Base-by-base conservation (phyloP, 805 yeast genomes). In the Candida insectalens region DNA sequence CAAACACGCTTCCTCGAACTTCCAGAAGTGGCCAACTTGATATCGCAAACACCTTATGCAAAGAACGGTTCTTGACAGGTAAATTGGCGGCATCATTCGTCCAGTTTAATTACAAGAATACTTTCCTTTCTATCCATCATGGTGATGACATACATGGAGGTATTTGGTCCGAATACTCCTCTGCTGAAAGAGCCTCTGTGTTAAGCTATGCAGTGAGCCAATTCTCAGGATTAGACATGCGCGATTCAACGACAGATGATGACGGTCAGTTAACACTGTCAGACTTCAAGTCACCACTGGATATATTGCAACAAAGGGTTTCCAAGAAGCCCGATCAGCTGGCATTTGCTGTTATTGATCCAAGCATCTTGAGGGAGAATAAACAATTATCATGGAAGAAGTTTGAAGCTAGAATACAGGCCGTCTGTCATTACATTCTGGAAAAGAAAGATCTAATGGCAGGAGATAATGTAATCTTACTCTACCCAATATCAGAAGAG, bases 401-500 rank as follows among this genome's bases (percentile, higher is more conserved):
- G 48, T 76, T 92, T 40, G 96, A 85, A 37, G 68, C 65, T 27
- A 68, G 82, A 37, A 71, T 89, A 2, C 80, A 82, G 14, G 79
- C 94, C 1, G 80, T 83, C 19, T 74, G 88, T 33, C 63, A 71
- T 5, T 76, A 81, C 49, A 67, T 92, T 34, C 62, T 78, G 23
- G 81, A 71, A 29, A 88, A 83, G 55, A 69, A 74, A 1, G 62
- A 67, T 3, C 51, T 84, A 29, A 66, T 60, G 35, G 65, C 82
- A 2, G 95, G 95, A 1, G 83, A 81, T 34, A 63, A 67, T 41
- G 89, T 85, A 3, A 66, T 87, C 3, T 60, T 92, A 46, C 78
- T 87, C 78, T 87, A 84, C 51, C 80, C 94, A 0, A 70, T 89
- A 30, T 75, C 87, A 1, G 95, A 88, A 37, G 97, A 92, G 40